A percentile compares a stretch with the other conserved stretches of the same genome.
phyloP scores from a whole-genome alignment of 2,329 filamentous ascomycete species.

The Sporothrix globosa region DNA sequence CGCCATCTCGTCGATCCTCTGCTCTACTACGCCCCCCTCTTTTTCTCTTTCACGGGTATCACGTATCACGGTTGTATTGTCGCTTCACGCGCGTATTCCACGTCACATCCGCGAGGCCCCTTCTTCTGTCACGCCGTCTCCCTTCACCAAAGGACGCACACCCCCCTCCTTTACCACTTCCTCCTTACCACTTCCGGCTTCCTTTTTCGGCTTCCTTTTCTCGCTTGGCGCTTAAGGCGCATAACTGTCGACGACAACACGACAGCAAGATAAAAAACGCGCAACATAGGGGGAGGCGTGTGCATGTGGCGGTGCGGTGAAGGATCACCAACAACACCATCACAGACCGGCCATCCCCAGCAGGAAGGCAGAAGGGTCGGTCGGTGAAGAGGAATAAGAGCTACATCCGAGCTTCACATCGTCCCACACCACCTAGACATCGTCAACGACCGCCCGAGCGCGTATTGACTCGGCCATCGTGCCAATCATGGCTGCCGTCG shows the following conservation, averaged over 20 bases:
- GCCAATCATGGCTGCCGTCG: slow-evolving; percentile 31
- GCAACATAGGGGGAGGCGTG: slow-evolving; percentile 17
- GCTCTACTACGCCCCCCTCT: background rate
- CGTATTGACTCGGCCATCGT: background rate
- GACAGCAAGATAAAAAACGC: slow-evolving; percentile 6
- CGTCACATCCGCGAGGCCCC: background rate
- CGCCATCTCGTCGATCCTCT: background rate
- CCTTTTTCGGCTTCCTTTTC: too few species aligned
- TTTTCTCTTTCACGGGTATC: background rate
- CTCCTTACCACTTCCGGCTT: background rate
- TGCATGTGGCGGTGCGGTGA: background rate
- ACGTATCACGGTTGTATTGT: background rate
- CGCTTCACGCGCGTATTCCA: slow-evolving; percentile 10
- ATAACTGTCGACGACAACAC: background rate
- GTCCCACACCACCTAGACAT: background rate
- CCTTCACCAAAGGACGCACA: background rate
- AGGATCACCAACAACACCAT: background rate
- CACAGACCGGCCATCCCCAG: background rate
- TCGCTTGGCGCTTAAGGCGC: slow-evolving; percentile 23
- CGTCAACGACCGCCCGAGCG: slow-evolving; percentile 17
- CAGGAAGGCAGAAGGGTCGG: background rate
- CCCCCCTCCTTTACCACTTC: background rate
- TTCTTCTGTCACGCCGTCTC: background rate
- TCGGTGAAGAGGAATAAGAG: slow-evolving; percentile 23
- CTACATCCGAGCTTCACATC: background rate